phyloP scores from a whole-genome alignment of 345 rosid genomes.

The Sisymbrium altissimum region DNA sequence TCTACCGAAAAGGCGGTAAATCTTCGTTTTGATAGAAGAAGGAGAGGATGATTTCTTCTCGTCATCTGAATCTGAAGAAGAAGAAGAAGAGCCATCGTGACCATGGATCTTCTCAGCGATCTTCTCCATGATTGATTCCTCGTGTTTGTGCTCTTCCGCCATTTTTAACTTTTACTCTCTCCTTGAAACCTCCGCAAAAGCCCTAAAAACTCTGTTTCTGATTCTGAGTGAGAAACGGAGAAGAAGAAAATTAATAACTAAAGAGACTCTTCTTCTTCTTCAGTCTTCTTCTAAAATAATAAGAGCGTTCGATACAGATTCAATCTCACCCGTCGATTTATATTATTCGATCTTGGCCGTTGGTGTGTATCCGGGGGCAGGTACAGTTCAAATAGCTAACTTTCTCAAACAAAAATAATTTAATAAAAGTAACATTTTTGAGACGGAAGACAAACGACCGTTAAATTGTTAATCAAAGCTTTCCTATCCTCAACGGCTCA shows the following conservation, averaged over 20 bases:
- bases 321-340: conserved; percentile 26
- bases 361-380: conserved; percentile 3
- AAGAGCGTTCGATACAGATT: conserved; percentile 24
- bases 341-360: conserved; percentile 1
- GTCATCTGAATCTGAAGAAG: conserved; percentile 38
- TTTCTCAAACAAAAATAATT: not conserved
- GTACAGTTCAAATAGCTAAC: not conserved
- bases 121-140: conserved; percentile 38
- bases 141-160: conserved; percentile 38
- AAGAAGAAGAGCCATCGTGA: conserved; percentile 39
- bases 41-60: conserved; percentile 30
- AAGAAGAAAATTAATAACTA: not conserved
- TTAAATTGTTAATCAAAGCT: not conserved
- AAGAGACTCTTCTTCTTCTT: not conserved
- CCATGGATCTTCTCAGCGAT: conserved; percentile 40
- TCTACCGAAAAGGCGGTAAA: conserved; percentile 76
- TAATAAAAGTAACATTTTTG: not conserved
- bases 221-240: conserved; percentile 34
- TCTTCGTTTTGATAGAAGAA: conserved; percentile 33
- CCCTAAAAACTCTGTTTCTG: not conserved
- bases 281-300: conserved; percentile 9
- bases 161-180: conserved; percentile 1
- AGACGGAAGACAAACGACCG: conserved; percentile 28
- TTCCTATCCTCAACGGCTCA: not conserved
- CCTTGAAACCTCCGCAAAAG: conserved; percentile 33